Percentiles rank a stretch among this genome's conserved stretches.
phyloP scores from a whole-genome alignment of 2,329 filamentous ascomycete species.

The Trematosphaeria pertusa region DNA sequence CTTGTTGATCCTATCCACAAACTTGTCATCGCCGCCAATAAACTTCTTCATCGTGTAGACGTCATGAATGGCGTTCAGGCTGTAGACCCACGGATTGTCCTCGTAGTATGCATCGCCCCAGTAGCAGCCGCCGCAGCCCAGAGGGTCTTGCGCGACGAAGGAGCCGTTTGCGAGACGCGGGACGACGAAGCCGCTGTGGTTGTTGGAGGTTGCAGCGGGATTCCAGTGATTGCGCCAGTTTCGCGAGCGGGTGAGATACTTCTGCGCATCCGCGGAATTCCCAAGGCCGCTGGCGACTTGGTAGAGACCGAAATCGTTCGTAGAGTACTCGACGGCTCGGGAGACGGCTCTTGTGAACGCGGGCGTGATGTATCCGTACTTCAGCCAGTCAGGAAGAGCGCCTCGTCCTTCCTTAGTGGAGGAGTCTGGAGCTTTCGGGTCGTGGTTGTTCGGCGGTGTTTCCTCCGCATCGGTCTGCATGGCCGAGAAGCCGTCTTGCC shows the following conservation, averaged over 20 bases:
- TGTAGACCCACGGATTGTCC: constrained; percentile 69
- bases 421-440: constrained; percentile 61
- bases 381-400: constrained; percentile 72
- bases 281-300: constrained; percentile 68
- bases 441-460: constrained; percentile 65
- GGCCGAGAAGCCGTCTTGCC: constrained; percentile 59
- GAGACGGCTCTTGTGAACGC: constrained; percentile 67
- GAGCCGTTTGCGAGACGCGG: constrained; percentile 61
- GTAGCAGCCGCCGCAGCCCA: constrained; percentile 69
- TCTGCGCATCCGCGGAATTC: constrained; percentile 58
- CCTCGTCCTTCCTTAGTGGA: constrained; percentile 73
- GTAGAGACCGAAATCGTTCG: constrained; percentile 72
- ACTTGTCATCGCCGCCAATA: constrained; percentile 62
- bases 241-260: constrained; percentile 67
- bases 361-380: constrained; percentile 70
- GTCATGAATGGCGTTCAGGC: constrained; percentile 74
- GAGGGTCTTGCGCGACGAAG: constrained; percentile 58
- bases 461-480: constrained; percentile 73
- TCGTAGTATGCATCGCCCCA: constrained; percentile 70
- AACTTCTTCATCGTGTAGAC: constrained; percentile 61
- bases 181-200: constrained; percentile 71
- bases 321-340: constrained; percentile 70
- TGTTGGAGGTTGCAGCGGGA: constrained; percentile 61
- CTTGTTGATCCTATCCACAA: constrained; percentile 65
- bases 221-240: constrained; percentile 81